Percentiles rank a stretch among this genome's conserved stretches.
phyloP scores from a whole-genome alignment of 2,329 filamentous ascomycete species.

The Phyllosticta citrichinensis region DNA sequence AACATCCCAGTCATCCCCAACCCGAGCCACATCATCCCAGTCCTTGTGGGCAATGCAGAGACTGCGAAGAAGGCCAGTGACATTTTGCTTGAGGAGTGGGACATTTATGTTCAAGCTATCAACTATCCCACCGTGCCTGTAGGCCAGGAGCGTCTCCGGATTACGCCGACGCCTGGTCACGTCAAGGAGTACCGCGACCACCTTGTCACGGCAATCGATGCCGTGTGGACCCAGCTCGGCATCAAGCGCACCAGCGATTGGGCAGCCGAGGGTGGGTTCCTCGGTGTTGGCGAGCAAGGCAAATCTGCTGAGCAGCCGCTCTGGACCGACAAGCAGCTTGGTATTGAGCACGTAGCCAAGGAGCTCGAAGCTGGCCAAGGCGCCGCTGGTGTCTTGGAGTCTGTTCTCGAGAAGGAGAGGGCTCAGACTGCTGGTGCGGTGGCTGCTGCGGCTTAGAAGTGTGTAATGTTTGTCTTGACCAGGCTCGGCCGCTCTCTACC shows the following conservation, averaged over 20 bases:
- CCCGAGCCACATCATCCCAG: slow-evolving; percentile 89
- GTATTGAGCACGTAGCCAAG: slow-evolving; percentile 45
- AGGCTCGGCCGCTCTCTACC: slow-evolving; percentile 8
- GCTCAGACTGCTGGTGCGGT: slow-evolving; percentile 33
- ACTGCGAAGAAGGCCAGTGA: slow-evolving; percentile 87
- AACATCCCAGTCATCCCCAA: slow-evolving; percentile 97
- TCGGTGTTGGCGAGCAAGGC: slow-evolving; percentile 74
- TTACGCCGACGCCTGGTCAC: slow-evolving; percentile 93
- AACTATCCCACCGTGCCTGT: slow-evolving; percentile 98
- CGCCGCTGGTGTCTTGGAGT: slow-evolving; percentile 37
- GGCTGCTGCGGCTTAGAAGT: slow-evolving; percentile 27
- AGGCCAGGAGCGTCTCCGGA: slow-evolving; percentile 91
- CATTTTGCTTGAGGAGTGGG: slow-evolving; percentile 77
- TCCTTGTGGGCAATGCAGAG: slow-evolving; percentile 89
- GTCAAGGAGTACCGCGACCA: slow-evolving; percentile 74
- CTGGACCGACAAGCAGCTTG: slow-evolving; percentile 86
- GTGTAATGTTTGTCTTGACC: not conserved
- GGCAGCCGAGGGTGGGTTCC: slow-evolving; percentile 83
- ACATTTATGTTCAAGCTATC: slow-evolving; percentile 96
- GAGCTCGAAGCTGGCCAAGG: slow-evolving; percentile 45
- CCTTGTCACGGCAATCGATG: slow-evolving; percentile 72
- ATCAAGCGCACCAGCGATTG: slow-evolving; percentile 92
- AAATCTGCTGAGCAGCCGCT: slow-evolving; percentile 57
- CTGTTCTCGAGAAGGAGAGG: slow-evolving; percentile 37
- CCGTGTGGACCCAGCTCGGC: slow-evolving; percentile 77